Base-by-base conservation (phyloP, 106 monocot species). In the Triglochin maritima region DNA sequence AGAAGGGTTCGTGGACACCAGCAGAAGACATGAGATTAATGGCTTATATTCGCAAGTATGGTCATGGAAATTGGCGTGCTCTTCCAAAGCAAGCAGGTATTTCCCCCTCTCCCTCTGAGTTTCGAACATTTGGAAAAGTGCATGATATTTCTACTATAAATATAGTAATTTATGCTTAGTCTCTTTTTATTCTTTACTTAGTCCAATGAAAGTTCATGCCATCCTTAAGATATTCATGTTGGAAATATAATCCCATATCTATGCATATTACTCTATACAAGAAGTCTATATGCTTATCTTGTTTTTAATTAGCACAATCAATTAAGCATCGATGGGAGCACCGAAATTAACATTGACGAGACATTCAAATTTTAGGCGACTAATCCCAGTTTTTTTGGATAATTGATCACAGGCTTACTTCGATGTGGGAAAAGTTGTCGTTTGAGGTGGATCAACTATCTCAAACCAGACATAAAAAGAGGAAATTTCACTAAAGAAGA, bases 381-480 rank as follows among this genome's bases (percentile, higher is more conserved):
- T 29, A 29, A 29, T 29, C 29, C 1, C 29, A 29, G n/a, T 54
- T 54, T 8, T 54, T 54, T 54, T 13, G 54, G 8, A 54, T 54
- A 13, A 8, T 9, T 9, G 54, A 53, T 51, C 41, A 17, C 64
- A 88, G 90, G 90, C n/a, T 70, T 90, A 59, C 77, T 90, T 47
- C 69, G 90, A 65, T 90, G 90, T 72, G 90, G 90, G 63, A 90
- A 90, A 84, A 90, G 90, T 48, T 90, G 90, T 62, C 73, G 90
- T 8, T 71, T 90, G 43, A 69, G 90, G 61, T 90, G 90, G 90
- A 87, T 90, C 71, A 90, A 90, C 72, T 90, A 90, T 64, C 87
- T 90, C 29, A 72, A 86, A 3, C 90, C 90, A 6, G 87, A 87
- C 69, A 78, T 90, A 17, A 90, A 84, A 60, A 83, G 84, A 9